Percentiles rank a stretch among this genome's conserved stretches.
Conservation (phyloP, 2,329 filamentous ascomycete species). For the Phaeosphaeriaceae sp. region DNA sequence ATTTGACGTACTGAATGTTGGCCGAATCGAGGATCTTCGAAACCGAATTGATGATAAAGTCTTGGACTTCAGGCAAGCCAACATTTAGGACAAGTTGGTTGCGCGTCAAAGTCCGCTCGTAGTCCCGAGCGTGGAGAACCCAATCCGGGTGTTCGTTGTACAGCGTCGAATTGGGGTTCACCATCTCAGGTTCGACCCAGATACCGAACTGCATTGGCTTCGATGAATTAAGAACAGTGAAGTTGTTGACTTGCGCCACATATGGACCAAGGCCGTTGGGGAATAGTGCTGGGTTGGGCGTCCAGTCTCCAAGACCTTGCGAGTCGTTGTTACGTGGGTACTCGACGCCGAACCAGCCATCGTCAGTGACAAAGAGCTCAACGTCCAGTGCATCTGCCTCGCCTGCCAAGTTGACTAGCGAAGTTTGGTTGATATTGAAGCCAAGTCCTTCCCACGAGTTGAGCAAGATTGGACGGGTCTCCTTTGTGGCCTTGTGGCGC, state of each 20-base stretch:
- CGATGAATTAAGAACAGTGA: conserved; percentile 57
- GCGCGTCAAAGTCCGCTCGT: conserved; percentile 63
- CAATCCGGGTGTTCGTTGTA: conserved; percentile 70
- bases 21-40: conserved; percentile 62
- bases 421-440: conserved; percentile 65
- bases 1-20: conserved; percentile 68
- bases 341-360: conserved; percentile 72
- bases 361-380: conserved; percentile 70
- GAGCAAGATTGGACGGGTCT: conserved; percentile 63
- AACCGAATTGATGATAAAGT: conserved; percentile 66
- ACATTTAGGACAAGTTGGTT: conserved; percentile 69
- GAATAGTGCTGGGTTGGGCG: conserved; percentile 64
- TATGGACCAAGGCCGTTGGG: conserved; percentile 63
- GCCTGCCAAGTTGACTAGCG: conserved; percentile 62
- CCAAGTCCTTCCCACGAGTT: conserved; percentile 72
- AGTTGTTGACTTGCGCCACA: conserved; percentile 59
- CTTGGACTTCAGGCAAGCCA: conserved; percentile 66
- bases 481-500: conserved; percentile 61
- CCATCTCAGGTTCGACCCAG: conserved; percentile 74
- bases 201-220: conserved; percentile 66
- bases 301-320: conserved; percentile 69
- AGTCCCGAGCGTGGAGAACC: conserved; percentile 64
- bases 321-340: conserved; percentile 66
- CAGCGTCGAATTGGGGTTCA: conserved; percentile 67
- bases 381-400: conserved; percentile 66